Percentiles rank a stretch among this genome's conserved stretches.
phyloP scores from a whole-genome alignment of 306 rosid genomes.

The Ochetophila trinervis region DNA sequence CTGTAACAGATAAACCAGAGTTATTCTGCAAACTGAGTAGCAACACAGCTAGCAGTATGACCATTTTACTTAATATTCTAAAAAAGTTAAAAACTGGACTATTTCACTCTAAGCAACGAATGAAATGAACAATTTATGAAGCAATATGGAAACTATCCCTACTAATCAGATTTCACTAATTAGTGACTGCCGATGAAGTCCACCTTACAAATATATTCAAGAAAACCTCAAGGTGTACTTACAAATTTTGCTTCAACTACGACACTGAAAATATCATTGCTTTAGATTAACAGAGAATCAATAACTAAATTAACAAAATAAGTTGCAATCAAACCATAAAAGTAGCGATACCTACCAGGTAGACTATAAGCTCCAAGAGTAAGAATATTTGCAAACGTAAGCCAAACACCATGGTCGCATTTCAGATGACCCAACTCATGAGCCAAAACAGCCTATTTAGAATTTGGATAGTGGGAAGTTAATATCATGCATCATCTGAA shows the following conservation, averaged over 20 bases:
- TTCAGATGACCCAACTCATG: conserved; percentile 97
- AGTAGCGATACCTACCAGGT: conserved; percentile 63
- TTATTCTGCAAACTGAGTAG: no score
- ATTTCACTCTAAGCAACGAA: background rate
- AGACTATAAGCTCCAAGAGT: conserved; percentile 85
- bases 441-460: conserved; percentile 88
- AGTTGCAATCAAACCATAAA: background rate
- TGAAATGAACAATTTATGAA: no score
- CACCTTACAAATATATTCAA: background rate
- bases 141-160: no score
- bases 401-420: conserved; percentile 99
- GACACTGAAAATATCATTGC: background rate
- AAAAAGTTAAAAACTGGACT: no score
- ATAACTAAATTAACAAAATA: background rate
- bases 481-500: conserved; percentile 14
- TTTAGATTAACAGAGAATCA: background rate
- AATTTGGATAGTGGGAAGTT: conserved; percentile 30
- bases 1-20: no score
- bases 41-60: background rate
- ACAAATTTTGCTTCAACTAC: background rate
- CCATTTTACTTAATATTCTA: background rate
- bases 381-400: conserved; percentile 91
- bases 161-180: no score
- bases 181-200: background rate
- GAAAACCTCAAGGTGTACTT: background rate